Evolutionary conservation across 176 grass and related monocot species (phyloP), one percentile per base, ranked within the genome.

Genomic region (Otatea glauca): DNA sequence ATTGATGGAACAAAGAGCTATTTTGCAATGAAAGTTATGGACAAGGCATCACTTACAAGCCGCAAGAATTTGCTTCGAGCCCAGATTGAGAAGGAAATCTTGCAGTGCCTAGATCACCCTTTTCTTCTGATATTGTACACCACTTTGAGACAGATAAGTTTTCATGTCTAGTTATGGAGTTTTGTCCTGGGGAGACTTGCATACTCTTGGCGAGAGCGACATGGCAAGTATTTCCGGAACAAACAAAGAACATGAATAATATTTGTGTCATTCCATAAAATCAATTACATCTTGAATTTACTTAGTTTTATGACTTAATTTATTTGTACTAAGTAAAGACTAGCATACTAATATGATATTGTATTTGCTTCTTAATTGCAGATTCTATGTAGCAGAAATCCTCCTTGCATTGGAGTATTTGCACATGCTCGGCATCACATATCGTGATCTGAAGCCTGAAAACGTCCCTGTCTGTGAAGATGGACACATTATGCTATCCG

Each of bases 381-480:
- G 94, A 65, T 97, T 97, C 85, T 97, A 97, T 65, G 92, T 97
- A 76, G 92, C 92, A 64, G 94, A 97, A 80, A 72, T 94, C 65
- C 94, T 97, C 64, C 87, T 97, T 72, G 94, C 94, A 16, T 32
- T 97, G 79, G 94, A 94, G 85, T 97, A 97, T 67, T 85, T 97
- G 55, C 94, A 97, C 77, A 97, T 97, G 94, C 92, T 97, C 0
- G 94, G 94, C 5, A 91, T 97, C 51, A 90, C 94, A 81, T 97
- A 97, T 77, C 90, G 94, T 24, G 94, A 97, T 72, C 88, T 97
- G 11, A 94, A 97, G 89, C 94, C 92, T 7, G 92, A 97, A 83
- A 97, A 97, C 39, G 85, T 97, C 63, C 92, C 94, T 73, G 90
- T 97, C 20, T 84, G 94, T 21, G 92, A 94, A n/a, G n/a, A n/a